Evolutionary conservation across 2,329 filamentous ascomycete genomes (phyloP), one percentile per base, ranked within the genome.

Genomic region (Trichoderma sp.): DNA sequence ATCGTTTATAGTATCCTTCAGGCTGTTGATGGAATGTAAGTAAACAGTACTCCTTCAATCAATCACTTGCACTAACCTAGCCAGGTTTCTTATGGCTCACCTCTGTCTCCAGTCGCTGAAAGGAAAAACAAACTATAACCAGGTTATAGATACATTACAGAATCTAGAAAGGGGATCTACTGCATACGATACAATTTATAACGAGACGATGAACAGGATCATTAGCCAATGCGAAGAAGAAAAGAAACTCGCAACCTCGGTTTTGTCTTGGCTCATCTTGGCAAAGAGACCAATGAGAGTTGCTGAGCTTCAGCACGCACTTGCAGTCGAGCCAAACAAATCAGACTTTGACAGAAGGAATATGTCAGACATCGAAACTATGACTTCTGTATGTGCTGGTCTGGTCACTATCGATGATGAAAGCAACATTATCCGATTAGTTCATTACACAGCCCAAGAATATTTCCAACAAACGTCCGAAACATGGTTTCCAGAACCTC

Each of bases 281-380:
- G 18, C 45, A 6, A 21, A 21, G 45, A 21, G 45, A 9, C 45
- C 45, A 50, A n/a, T 50, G 8, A 50, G 18, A 11, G n/a, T 50
- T 11, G 0, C 4, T 50, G 45, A 53, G 9, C 45, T 53, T 21
- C 45, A 3, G 9, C n/a, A 53, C 2, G 45, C n/a, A 0, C n/a
- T 53, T 1, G n/a, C 1, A 0, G 45, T 50, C 0, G 1, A 21
- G 0, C 18, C 8, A 2, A 2, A 1, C 1, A 3, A 21, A 1
- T 9, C 45, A 2, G 0, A 1, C 2, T 50, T 53, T 53, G 45
- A 53, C 45, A 1, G 12, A 21, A 0, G 2, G 6, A 53, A 12
- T 1, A 53, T 21, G n/a, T 2, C 45, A 1, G n/a, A 12, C 4
- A 53, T 12, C 3, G 45, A 21, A 6, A 0, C 0, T 6, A 53